Base-by-base conservation (phyloP, 1,284 basidiomycete species). In the Cryptococcus jaspeensis region DNA sequence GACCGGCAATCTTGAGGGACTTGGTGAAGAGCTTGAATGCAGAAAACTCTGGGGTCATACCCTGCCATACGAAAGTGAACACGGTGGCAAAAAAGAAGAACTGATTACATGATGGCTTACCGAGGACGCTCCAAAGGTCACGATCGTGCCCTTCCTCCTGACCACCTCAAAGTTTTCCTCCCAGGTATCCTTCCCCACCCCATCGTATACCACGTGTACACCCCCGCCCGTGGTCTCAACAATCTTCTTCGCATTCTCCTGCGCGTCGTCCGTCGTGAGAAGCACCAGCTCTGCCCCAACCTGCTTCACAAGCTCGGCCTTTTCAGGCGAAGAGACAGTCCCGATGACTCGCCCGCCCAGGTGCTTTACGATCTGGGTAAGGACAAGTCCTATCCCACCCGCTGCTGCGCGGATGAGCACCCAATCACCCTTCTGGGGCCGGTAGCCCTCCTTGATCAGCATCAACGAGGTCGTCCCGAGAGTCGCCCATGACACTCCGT, bases 281-380 rank as follows among this genome's bases (percentile, higher is more conserved):
- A 98, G 87, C 43, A 96, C 89, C 71, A 94, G 85, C 69, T 90
- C 85, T 0, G 92, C 92, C 15, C 95, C 95, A 63, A 89, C 82
- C 47, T 81, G 77, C 65, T 84, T 87, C 9, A 91, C 94, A 16
- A 94, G 72, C 50, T 84, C 83, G 3, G 90, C 91, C 75, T 99
- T 99, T 67, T 85, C 89, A 22, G 79, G 73, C 0, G 87, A 90
- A 1, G 92, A 95, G 1, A 90, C 91, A 16, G 93, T 97, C 1
- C 91, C 95, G 66, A 99, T 96, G 23, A 97, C 91, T 9, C 85
- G 87, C 1, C 89, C 93, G 15, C 95, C 94, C 40, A 80, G 65
- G 50, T 80, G 66, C 41, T 71, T 73, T 44, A 59, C 84, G 79
- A 64, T 79, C 69, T 84, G 83, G 45, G 76, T 78, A 5, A 84